A percentile compares a stretch with the other conserved stretches of the same genome.
phyloP scores from a whole-genome alignment of 257 asterid genomes.

The Ballota nigra region DNA sequence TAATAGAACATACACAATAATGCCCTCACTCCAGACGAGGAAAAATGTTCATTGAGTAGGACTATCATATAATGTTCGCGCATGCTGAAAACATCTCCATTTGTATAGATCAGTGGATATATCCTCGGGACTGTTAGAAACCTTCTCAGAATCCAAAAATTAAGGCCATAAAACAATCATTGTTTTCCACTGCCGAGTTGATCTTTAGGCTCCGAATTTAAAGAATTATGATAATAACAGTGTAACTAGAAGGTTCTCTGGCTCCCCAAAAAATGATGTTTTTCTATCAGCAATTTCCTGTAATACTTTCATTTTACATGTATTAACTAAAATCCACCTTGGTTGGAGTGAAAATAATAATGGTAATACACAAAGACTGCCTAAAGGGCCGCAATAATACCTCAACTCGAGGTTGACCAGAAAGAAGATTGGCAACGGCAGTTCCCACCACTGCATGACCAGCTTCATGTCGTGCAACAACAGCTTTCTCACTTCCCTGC shows the following conservation, averaged over 20 bases:
- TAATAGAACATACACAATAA: neutral
- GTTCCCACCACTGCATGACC: conserved; percentile 99
- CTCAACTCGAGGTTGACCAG: conserved; percentile 98
- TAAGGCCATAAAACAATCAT: neutral
- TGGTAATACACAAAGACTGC: conserved; percentile 5
- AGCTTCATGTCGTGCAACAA: conserved; percentile 98
- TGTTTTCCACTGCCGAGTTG: neutral
- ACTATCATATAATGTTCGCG: neutral
- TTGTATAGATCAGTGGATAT: neutral
- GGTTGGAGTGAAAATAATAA: neutral
- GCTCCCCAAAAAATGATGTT: neutral
- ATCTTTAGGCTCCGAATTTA: neutral
- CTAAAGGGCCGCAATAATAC: conserved; percentile 37
- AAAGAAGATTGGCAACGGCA: conserved; percentile 94
- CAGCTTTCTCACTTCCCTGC: conserved; percentile 95
- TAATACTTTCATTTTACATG: neutral
- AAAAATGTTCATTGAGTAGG: neutral
- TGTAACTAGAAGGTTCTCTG: neutral
- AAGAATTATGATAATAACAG: neutral
- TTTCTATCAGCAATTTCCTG: neutral
- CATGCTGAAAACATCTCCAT: neutral
- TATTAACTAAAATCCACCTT: neutral
- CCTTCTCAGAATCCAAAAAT: neutral
- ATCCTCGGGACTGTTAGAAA: neutral
- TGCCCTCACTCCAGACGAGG: neutral